phyloP scores from a whole-genome alignment of 75 land plant genomes.

The Pinus tabuliformis region DNA sequence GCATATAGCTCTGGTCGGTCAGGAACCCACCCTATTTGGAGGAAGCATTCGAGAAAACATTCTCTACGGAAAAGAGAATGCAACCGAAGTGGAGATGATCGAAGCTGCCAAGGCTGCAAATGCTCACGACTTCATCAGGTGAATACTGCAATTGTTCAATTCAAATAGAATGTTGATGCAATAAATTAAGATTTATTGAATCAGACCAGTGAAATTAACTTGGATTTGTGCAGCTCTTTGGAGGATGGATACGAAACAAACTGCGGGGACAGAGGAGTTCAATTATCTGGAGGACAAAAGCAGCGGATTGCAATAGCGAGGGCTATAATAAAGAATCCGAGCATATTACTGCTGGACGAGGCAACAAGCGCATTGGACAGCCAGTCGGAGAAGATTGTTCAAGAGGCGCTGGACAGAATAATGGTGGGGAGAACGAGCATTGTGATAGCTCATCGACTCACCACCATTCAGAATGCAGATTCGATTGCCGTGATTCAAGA shows the following conservation, averaged over 20 bases:
- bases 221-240: neutral
- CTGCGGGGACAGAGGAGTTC: neutral
- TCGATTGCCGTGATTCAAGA: neutral
- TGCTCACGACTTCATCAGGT: conserved; percentile 21
- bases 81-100: conserved; percentile 10
- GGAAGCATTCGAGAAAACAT: conserved; percentile 27
- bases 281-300: neutral
- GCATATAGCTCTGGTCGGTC: conserved; percentile 27
- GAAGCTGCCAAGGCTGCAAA: conserved; percentile 24
- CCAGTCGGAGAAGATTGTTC: neutral
- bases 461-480: neutral
- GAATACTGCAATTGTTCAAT: neutral
- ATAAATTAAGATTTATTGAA: neutral
- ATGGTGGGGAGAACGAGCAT: neutral
- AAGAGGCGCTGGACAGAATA: neutral
- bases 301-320: neutral
- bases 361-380: neutral
- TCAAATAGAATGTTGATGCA: neutral
- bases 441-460: neutral
- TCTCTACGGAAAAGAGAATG: conserved; percentile 20
- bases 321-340: neutral
- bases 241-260: neutral
- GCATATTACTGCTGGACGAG: neutral
- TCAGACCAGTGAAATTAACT: neutral
- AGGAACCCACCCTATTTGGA: conserved; percentile 31